Evolutionary conservation across 2,329 filamentous ascomycete genomes (phyloP).

Genomic region (Ampelomyces quisqualis): DNA sequence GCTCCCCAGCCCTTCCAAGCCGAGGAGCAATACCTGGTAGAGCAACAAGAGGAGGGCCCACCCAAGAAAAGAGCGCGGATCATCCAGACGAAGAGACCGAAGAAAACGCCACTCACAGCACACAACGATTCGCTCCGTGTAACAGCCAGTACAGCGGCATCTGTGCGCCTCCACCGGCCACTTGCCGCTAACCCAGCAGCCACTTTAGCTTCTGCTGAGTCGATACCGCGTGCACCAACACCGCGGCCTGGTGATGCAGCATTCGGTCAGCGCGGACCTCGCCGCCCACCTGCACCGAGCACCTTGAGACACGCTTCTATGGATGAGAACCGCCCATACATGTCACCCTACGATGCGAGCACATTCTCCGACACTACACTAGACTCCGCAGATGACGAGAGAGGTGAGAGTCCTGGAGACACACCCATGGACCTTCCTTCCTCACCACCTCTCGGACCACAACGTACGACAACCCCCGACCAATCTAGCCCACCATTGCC

Average conservation of each 20-base stretch:
- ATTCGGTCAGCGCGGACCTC: conserved; percentile 29
- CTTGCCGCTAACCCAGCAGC: conserved; percentile 55
- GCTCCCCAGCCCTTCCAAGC: conserved; percentile 20
- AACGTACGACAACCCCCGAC: conserved; percentile 60
- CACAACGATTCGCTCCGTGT: conserved; percentile 80
- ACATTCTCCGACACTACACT: conserved; percentile 46
- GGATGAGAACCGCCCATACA: conserved; percentile 38
- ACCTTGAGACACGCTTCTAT: conserved; percentile 64
- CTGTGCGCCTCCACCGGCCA: conserved; percentile 80
- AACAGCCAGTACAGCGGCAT: conserved; percentile 87
- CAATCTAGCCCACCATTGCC: conserved; percentile 76
- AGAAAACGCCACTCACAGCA: conserved; percentile 69
- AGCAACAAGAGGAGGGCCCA: conserved; percentile 54
- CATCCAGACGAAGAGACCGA: conserved; percentile 70
- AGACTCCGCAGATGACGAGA: conserved; percentile 52
- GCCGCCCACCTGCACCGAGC: conserved; percentile 47
- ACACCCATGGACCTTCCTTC: conserved; percentile 85
- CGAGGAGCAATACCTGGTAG: conserved; percentile 26
- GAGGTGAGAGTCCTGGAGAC: conserved; percentile 50
- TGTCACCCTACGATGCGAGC: conserved; percentile 37
- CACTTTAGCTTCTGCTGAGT: conserved; percentile 61
- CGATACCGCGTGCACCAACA: conserved; percentile 74
- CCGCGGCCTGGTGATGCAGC: conserved; percentile 62
- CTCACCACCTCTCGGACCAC: conserved; percentile 74
- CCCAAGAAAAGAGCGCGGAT: conserved; percentile 78